These are phyloP conservation scores for Starmerella bombicola DNA, from an alignment of 805 yeast genomes.

Conservation along the genomic window DNA sequence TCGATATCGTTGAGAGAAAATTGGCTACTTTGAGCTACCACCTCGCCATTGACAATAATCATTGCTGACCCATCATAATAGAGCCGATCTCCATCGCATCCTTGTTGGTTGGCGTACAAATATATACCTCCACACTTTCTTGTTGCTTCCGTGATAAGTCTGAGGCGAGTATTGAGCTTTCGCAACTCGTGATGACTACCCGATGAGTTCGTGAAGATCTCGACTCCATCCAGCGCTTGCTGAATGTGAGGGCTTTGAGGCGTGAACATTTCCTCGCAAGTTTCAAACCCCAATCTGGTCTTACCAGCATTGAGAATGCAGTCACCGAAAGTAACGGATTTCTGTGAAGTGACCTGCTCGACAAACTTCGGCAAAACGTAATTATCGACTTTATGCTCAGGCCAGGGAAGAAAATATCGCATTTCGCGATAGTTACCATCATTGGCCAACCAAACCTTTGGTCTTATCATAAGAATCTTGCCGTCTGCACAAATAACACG, in stretches of 20 bases:
- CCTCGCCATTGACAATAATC: constrained; percentile 81
- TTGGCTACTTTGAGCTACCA: constrained; percentile 88
- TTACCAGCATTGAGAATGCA: constrained; percentile 74
- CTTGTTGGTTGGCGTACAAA: constrained; percentile 85
- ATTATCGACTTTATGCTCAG: constrained; percentile 61
- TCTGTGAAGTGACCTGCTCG: constrained; percentile 53
- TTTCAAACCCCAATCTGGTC: constrained; percentile 90
- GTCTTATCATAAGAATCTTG: constrained; percentile 71
- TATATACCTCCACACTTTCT: constrained; percentile 94
- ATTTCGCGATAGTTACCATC: constrained; percentile 97
- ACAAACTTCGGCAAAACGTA: constrained; percentile 61
- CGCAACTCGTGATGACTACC: constrained; percentile 97
- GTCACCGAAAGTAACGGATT: constrained; percentile 72
- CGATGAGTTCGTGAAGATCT: constrained; percentile 84
- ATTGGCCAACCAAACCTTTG: constrained; percentile 85
- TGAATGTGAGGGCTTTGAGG: constrained; percentile 91
- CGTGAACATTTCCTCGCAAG: constrained; percentile 95
- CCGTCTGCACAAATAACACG: constrained; percentile 73
- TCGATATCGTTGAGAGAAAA: constrained; percentile 85
- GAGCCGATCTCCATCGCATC: constrained; percentile 95
- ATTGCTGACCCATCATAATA: constrained; percentile 96
- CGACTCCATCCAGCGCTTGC: constrained; percentile 93
- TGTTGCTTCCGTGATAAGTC: constrained; percentile 82
- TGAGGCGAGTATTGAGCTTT: constrained; percentile 72
- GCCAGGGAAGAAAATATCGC: constrained; percentile 96